A percentile compares a stretch with the other conserved stretches of the same genome.
Evolutionary conservation across 2,329 filamentous ascomycete genomes (phyloP).

Genomic region (Claviceps sp.): DNA sequence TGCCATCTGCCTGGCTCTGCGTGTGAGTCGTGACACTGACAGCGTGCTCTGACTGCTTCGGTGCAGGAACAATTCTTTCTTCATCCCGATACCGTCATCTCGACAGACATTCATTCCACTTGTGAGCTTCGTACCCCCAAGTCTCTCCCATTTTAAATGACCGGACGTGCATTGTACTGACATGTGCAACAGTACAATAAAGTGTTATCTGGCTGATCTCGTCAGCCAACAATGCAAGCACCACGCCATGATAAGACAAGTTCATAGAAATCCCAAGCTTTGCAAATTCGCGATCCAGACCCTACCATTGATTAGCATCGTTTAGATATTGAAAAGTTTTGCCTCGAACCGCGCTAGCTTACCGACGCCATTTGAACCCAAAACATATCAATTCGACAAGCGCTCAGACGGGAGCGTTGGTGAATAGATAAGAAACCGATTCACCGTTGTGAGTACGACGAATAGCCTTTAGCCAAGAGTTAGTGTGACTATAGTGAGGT

Average conservation of each 20-base stretch:
- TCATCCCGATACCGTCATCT: no score
- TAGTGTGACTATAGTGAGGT: background rate
- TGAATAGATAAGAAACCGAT: constrained; percentile 54
- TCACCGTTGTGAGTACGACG: constrained; percentile 54
- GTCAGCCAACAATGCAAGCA: background rate
- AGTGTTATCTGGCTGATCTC: background rate
- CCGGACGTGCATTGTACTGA: background rate
- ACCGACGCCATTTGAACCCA: background rate
- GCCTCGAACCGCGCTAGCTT: background rate
- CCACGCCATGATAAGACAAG: background rate
- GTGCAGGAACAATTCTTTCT: no score
- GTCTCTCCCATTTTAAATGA: no score
- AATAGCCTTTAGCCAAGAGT: constrained; percentile 38
- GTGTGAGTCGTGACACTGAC: no score
- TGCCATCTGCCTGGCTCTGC: no score
- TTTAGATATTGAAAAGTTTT: background rate
- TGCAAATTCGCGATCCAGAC: background rate
- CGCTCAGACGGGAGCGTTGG: constrained; percentile 42
- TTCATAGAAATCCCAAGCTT: background rate
- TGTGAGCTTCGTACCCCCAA: no score
- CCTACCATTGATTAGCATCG: background rate
- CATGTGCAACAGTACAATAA: background rate
- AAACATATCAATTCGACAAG: background rate
- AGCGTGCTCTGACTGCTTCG: no score
- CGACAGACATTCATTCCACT: no score